phyloP scores from a whole-genome alignment of 441 rosid genomes.

The Metrosideros polymorpha region DNA sequence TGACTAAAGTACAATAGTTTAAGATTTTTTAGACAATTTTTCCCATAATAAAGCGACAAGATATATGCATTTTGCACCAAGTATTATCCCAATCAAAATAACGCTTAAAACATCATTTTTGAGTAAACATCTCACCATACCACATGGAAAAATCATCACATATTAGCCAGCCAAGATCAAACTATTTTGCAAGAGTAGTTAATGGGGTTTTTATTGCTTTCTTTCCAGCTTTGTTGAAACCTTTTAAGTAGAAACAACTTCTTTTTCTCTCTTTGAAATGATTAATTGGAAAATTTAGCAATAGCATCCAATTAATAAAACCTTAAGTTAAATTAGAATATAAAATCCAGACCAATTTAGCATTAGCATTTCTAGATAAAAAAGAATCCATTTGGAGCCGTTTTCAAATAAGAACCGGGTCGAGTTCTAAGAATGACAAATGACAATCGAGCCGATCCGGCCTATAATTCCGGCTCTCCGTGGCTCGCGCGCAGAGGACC shows the following conservation, averaged over 20 bases:
- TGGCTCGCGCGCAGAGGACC: background rate
- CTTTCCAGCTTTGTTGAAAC: background rate
- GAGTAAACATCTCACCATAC: background rate
- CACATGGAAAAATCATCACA: background rate
- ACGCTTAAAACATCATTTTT: background rate
- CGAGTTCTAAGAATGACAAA: background rate
- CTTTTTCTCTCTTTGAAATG: constrained; percentile 1
- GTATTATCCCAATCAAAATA: background rate
- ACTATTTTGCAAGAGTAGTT: background rate
- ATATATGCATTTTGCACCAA: background rate
- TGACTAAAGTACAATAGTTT: too few relatives aligned
- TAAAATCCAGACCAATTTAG: background rate
- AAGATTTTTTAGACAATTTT: too few relatives aligned
- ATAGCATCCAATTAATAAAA: background rate
- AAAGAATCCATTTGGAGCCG: background rate
- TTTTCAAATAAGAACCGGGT: background rate
- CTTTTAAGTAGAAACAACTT: background rate
- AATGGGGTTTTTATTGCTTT: background rate
- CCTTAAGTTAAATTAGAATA: background rate
- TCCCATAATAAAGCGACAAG: too few relatives aligned
- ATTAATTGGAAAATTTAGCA: background rate
- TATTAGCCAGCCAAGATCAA: background rate
- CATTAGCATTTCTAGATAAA: background rate
- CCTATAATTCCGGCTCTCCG: background rate
- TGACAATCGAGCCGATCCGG: background rate